phyloP scores from a whole-genome alignment of 192 early-diverging fungal species.

The Coemansia sp. region DNA sequence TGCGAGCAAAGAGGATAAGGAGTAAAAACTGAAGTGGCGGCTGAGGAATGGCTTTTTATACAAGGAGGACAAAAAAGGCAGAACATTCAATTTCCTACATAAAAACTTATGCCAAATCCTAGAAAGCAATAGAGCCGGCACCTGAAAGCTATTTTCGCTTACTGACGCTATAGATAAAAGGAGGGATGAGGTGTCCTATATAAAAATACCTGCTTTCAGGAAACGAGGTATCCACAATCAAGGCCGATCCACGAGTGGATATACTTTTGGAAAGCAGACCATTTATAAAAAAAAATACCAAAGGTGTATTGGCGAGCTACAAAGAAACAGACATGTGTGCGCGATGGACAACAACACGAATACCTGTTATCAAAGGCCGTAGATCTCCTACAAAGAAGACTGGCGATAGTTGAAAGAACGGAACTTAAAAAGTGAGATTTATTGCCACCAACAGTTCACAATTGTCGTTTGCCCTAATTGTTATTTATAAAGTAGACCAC shows the following conservation, averaged over 20 bases:
- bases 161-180: neutral
- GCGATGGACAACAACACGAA: neutral
- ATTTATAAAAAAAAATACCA: neutral
- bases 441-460: neutral
- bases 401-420: neutral
- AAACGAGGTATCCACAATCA: neutral
- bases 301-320: neutral
- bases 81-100: neutral
- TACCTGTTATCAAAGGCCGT: neutral
- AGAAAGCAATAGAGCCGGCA: neutral
- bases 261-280: neutral
- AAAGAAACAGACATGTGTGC: neutral
- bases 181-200: neutral
- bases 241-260: neutral
- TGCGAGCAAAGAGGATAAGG: neutral
- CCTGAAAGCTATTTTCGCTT: neutral
- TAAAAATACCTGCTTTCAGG: neutral
- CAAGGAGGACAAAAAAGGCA: neutral
- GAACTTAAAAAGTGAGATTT: neutral
- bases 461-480: neutral
- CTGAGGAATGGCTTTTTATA: neutral
- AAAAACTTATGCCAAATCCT: neutral
- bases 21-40: neutral
- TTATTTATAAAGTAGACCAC: neutral
- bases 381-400: neutral